Percentiles rank a stretch among this genome's conserved stretches.
Evolutionary conservation across 345 rosid genomes (phyloP).

Genomic region (Psidium friedrichsthalianum): DNA sequence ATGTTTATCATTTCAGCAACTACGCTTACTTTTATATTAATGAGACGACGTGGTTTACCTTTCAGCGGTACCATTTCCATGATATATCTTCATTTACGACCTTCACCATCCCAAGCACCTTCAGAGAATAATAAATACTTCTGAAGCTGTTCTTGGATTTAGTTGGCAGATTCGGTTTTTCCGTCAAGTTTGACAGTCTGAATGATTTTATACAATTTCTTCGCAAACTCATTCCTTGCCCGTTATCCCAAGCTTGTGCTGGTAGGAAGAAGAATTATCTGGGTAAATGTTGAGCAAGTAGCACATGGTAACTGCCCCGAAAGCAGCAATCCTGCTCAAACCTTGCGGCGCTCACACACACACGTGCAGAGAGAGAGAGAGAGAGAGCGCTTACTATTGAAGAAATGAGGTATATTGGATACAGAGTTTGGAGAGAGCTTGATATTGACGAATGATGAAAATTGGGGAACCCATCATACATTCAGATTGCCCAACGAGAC

Average conservation of each 20-base stretch:
- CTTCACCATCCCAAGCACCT: background rate
- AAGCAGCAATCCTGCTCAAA: background rate
- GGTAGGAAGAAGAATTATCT: background rate
- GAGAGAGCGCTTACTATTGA: background rate
- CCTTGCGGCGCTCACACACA: background rate
- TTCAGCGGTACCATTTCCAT: background rate
- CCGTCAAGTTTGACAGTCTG: background rate
- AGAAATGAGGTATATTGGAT: background rate
- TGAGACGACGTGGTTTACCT: background rate
- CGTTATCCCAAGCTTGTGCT: background rate
- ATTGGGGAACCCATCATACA: background rate
- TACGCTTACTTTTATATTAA: background rate
- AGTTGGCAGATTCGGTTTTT: background rate
- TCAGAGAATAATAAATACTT: background rate
- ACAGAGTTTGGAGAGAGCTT: background rate
- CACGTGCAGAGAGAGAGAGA: background rate
- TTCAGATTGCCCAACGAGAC: background rate
- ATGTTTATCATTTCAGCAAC: background rate
- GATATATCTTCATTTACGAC: background rate
- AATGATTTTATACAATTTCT: background rate
- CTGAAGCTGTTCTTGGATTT: background rate
- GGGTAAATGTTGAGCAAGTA: background rate
- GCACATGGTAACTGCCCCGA: background rate
- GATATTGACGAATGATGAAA: background rate
- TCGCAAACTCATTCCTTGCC: background rate